Conservation (phyloP, 441 rosid genomes). For the Daphne laureola region DNA sequence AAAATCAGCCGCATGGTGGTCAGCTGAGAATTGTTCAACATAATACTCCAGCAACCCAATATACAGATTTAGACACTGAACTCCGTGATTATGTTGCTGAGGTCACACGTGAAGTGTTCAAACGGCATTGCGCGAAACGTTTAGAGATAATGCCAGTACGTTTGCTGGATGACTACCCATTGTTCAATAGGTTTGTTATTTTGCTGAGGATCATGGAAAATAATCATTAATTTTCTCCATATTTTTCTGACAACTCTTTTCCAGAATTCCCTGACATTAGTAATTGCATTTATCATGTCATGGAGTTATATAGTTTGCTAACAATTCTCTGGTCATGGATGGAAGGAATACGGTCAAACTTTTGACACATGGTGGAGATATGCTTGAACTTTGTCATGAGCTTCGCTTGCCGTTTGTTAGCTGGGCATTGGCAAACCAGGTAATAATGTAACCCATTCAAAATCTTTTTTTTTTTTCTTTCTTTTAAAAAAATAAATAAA, state of each 20-base stretch:
- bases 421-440: constrained; percentile 77
- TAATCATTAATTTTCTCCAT: background rate
- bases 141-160: constrained; percentile 68
- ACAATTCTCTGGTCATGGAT: constrained; percentile 24
- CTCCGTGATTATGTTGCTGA: constrained; percentile 79
- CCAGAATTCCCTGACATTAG: background rate
- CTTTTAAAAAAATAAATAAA: background rate
- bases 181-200: constrained; percentile 48
- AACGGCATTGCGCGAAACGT: constrained; percentile 84
- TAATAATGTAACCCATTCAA: constrained; percentile 18
- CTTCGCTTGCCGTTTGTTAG: constrained; percentile 75
- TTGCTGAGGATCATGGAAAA: background rate
- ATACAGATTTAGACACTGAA: constrained; percentile 62
- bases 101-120: constrained; percentile 69
- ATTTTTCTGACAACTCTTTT: background rate
- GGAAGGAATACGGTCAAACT: constrained; percentile 86
- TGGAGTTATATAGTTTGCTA: constrained; percentile 16
- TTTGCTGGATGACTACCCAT: constrained; percentile 60
- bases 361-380: constrained; percentile 84
- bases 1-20: constrained; percentile 41
- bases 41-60: constrained; percentile 42
- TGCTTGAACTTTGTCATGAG: constrained; percentile 91
- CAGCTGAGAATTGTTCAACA: constrained; percentile 31
- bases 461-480: constrained; percentile 5
- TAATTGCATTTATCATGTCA: background rate